Percentiles rank a stretch among this genome's conserved stretches.
phyloP scores from a whole-genome alignment of 169 alveolate genomes.

The Amoebophrya sp. region DNA sequence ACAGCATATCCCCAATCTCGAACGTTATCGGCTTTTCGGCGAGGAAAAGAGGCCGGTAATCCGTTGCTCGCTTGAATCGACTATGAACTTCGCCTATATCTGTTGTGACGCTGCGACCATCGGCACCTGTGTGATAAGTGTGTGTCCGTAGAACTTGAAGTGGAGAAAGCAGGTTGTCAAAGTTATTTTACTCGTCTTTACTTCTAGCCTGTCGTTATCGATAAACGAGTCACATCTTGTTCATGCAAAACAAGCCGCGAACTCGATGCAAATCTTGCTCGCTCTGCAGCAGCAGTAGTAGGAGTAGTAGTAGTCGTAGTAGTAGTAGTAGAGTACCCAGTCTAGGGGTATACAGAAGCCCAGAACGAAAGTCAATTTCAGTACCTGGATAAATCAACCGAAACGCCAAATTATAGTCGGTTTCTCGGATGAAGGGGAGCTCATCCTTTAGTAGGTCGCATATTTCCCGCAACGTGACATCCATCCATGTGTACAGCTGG shows the following conservation, averaged over 20 bases:
- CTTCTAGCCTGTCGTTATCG: too few relatives aligned
- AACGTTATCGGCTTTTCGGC: not conserved
- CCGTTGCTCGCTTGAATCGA: not conserved
- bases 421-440: not conserved
- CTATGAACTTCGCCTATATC: not conserved
- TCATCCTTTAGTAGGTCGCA: not conserved
- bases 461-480: not conserved
- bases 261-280: too few relatives aligned
- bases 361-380: not conserved
- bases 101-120: not conserved
- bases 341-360: too few relatives aligned
- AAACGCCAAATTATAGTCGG: not conserved
- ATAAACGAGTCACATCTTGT: too few relatives aligned
- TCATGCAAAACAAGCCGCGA: too few relatives aligned
- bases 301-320: too few relatives aligned
- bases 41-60: not conserved
- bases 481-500: constrained; percentile 2
- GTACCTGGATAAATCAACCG: not conserved
- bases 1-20: constrained; percentile 6
- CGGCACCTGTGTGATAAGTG: not conserved
- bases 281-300: too few relatives aligned
- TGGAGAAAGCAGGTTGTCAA: too few relatives aligned
- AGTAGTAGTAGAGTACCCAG: too few relatives aligned
- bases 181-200: too few relatives aligned
- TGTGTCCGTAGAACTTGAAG: too few relatives aligned